Evolutionary conservation across 305 asterid genomes (phyloP).

Genomic region (Petunia hybrid): DNA sequence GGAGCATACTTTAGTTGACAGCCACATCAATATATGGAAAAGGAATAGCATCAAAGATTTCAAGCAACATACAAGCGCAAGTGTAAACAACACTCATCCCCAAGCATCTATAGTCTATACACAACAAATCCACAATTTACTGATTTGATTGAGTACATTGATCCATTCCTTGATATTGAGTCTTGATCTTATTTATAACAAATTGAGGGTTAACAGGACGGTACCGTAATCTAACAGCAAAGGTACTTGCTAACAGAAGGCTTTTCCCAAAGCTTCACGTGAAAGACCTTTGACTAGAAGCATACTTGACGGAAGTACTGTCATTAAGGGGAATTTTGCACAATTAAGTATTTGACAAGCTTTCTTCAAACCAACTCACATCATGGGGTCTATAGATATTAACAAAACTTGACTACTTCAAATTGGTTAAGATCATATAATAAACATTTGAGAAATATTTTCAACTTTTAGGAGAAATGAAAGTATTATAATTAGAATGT

Average conservation of each 20-base stretch:
- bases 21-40: not conserved
- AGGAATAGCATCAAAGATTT: conserved; percentile 3
- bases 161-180: conserved; percentile 19
- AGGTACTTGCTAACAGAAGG: not conserved
- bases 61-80: not conserved
- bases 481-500: not conserved
- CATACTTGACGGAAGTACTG: not conserved
- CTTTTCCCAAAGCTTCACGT: not conserved
- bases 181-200: not conserved
- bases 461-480: not conserved
- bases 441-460: not conserved
- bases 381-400: not conserved
- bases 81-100: not conserved
- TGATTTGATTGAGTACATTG: conserved; percentile 4
- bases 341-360: not conserved
- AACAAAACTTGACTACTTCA: not conserved
- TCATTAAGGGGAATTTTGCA: not conserved
- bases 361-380: not conserved
- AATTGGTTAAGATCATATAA: not conserved
- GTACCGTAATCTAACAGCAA: not conserved
- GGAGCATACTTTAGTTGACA: conserved; percentile 2
- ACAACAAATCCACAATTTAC: not conserved
- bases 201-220: not conserved
- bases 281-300: conserved; percentile 21
- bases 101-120: not conserved